phyloP scores from a whole-genome alignment of 2,329 filamentous ascomycete species.

The Penicillium verrucosum region DNA sequence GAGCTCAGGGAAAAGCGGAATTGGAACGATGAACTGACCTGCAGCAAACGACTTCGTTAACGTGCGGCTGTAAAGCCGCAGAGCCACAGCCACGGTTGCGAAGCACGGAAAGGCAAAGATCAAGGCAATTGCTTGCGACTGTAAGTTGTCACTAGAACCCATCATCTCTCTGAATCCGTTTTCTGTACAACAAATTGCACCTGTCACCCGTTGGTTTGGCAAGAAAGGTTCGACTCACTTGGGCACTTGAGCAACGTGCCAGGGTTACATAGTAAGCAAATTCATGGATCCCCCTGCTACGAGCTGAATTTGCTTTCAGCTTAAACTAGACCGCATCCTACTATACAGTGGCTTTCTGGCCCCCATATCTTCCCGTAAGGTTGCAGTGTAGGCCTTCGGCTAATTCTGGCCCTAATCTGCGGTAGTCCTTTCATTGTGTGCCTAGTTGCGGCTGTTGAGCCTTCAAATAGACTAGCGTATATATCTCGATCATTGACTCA shows the following conservation, averaged over 20 bases:
- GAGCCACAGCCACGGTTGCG: constrained; percentile 15
- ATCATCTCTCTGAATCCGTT: background rate
- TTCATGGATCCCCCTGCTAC: too few relatives aligned
- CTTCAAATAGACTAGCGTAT: background rate
- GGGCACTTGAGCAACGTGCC: background rate
- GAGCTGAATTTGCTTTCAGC: background rate
- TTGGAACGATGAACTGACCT: constrained; percentile 4
- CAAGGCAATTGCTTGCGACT: constrained; percentile 15
- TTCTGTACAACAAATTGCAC: background rate
- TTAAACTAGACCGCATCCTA: background rate
- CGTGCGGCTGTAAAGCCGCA: constrained; percentile 17
- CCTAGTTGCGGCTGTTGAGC: background rate
- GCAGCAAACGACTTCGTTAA: constrained; percentile 15
- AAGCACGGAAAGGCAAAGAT: constrained; percentile 16
- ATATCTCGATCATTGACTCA: background rate
- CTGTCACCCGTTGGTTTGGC: background rate
- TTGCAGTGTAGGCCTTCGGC: background rate
- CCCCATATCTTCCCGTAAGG: too few relatives aligned
- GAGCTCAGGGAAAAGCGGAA: background rate
- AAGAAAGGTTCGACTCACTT: background rate
- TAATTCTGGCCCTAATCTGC: background rate
- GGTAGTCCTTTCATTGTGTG: too few relatives aligned
- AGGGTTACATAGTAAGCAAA: background rate
- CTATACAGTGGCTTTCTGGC: background rate
- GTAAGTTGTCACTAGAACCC: constrained; percentile 10